Evolutionary conservation across 2,329 filamentous ascomycete species (phyloP), one percentile per base, ranked within the genome.

Genomic region (Colletotrichum aenigma): DNA sequence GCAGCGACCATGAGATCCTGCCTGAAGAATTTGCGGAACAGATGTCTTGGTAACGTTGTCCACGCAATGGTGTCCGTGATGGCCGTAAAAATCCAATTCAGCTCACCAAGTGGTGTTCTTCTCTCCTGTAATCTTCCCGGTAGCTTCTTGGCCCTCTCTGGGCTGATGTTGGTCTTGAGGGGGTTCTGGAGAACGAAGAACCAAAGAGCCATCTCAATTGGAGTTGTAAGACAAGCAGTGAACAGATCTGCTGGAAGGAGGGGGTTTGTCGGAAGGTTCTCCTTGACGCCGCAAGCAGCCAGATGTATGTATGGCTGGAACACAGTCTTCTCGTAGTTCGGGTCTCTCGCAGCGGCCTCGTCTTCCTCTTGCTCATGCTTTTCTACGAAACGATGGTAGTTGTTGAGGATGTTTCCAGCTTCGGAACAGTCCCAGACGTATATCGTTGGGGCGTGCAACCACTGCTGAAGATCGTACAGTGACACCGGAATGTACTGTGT

Each of bases 1-100:
- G 97, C 97, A 15, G 97, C 97, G n/a, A 99, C 97, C 96, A 99
- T 98, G 15, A 99, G 89, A 83, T 99, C 97, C 84, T 99, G 97
- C 56, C 97, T 89, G 85, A 99, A 99, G 76, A 98, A 95, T 84
- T 98, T 98, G 85, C 98, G 96, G 86, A 99, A 99, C 13, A 98
- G 87, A 24, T 96, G 92, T 61, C 96, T 94, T 4, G 96, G 95
- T 6, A 99, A 87, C 7, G 95, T 97, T 36, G 98, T 98, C 97
- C 97, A 99, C 0, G 97, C 97, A 80, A 99, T 99, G 2, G 96
- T 98, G 83, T 99, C 97, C 1, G 97, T 99, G 78, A 99, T 98
- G 70, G 97, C 97, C 1, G 97, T 99, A 82, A 99, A 98, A 43
- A 99, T 99, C 97, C 97, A 99, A 82, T 99, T 99, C 16, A 99